Conservation (phyloP, 2,329 filamentous ascomycete genomes). For the Monosporascus ibericus region DNA sequence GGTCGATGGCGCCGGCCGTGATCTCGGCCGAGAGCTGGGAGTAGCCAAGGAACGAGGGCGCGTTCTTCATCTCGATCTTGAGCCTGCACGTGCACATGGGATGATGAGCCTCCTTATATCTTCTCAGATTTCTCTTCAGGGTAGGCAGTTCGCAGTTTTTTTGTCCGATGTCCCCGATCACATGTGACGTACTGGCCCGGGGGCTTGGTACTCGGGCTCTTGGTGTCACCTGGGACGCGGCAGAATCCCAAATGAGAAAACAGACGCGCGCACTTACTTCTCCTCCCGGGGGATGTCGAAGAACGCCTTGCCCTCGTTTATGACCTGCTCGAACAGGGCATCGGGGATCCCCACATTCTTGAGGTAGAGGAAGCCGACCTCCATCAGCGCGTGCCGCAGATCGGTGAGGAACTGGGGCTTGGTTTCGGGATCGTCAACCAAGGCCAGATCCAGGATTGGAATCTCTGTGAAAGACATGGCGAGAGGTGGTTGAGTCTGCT, state of each 20-base stretch:
- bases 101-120: neutral
- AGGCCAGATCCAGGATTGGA: conserved; percentile 70
- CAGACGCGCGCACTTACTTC: conserved; percentile 46
- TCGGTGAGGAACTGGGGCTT: conserved; percentile 68
- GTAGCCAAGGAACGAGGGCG: conserved; percentile 65
- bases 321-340: conserved; percentile 58
- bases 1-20: conserved; percentile 70
- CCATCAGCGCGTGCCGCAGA: conserved; percentile 69
- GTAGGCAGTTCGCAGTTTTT: neutral
- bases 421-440: conserved; percentile 54
- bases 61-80: conserved; percentile 68
- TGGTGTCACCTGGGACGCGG: neutral
- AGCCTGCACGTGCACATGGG: conserved; percentile 33
- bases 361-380: conserved; percentile 85
- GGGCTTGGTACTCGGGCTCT: neutral
- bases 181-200: no score
- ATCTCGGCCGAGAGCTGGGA: conserved; percentile 60
- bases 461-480: conserved; percentile 67
- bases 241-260: neutral
- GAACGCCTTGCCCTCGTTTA: conserved; percentile 63
- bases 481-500: no score
- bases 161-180: neutral
- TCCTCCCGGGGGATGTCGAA: conserved; percentile 72
- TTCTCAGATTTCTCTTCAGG: neutral
- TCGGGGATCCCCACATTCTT: conserved; percentile 70